A percentile compares a stretch with the other conserved stretches of the same genome.
phyloP scores from a whole-genome alignment of 176 grass and related monocot genomes.

The Avena eriantha region DNA sequence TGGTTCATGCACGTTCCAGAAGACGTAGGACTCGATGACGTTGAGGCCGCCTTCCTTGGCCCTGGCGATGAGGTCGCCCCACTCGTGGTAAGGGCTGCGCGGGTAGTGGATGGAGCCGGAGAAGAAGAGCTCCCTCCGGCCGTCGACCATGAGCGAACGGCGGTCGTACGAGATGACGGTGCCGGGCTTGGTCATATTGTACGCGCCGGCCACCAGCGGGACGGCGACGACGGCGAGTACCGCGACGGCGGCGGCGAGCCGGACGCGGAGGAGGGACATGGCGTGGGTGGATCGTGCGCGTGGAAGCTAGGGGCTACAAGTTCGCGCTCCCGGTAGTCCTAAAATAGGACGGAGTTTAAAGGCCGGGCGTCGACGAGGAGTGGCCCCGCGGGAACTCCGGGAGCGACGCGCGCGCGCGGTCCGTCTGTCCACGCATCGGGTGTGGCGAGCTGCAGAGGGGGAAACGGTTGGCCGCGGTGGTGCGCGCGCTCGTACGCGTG shows the following conservation, averaged over 20 bases:
- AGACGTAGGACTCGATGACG: constrained; percentile 74
- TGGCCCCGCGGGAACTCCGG: constrained; percentile 42
- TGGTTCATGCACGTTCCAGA: constrained; percentile 91
- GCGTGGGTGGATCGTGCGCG: not conserved
- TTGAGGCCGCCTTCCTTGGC: constrained; percentile 83
- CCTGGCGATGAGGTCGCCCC: constrained; percentile 71
- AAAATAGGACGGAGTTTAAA: constrained; percentile 41
- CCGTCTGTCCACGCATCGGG: not conserved
- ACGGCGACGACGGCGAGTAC: not conserved
- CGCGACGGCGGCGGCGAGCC: constrained; percentile 26
- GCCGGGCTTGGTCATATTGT: constrained; percentile 24
- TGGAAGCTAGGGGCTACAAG: constrained; percentile 29
- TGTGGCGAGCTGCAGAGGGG: not conserved
- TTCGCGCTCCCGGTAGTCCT: not conserved
- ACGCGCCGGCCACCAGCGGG: constrained; percentile 10
- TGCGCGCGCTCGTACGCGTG: not conserved
- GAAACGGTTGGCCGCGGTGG: not conserved
- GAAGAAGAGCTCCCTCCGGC: constrained; percentile 74
- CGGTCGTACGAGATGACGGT: constrained; percentile 62
- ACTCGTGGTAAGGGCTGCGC: constrained; percentile 66
- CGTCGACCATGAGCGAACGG: constrained; percentile 78
- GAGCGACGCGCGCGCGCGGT: not conserved
- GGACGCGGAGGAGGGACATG: constrained; percentile 25
- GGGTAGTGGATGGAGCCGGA: constrained; percentile 91
- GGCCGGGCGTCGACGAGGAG: constrained; percentile 14